phyloP scores from a whole-genome alignment of 192 early-diverging fungal genomes.

The Linnemannia schmuckeri region DNA sequence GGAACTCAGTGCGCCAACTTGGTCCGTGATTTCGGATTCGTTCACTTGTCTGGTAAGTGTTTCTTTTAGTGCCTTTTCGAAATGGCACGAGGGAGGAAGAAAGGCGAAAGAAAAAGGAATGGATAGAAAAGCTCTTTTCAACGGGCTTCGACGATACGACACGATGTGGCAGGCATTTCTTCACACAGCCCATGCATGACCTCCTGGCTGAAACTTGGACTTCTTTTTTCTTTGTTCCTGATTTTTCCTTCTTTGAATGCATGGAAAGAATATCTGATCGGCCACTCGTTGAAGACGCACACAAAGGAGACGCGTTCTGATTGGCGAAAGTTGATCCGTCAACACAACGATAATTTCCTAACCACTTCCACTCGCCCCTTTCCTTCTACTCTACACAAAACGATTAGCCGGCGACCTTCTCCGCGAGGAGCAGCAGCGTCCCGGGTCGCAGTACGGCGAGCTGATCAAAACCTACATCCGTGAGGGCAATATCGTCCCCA shows the following conservation, averaged over 20 bases:
- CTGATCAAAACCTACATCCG: constrained; percentile 93
- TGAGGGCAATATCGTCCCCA: constrained; percentile 96
- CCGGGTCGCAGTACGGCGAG: constrained; percentile 88
- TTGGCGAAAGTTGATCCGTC: background rate
- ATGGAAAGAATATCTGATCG: background rate
- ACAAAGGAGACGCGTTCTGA: background rate
- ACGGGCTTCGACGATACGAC: too few relatives aligned
- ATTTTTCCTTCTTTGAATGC: background rate
- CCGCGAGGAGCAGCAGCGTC: constrained; percentile 89
- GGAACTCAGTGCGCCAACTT: constrained; percentile 95
- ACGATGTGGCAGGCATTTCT: too few relatives aligned
- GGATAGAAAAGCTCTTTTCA: background rate
- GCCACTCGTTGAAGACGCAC: background rate
- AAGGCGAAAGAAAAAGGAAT: background rate
- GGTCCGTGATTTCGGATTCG: constrained; percentile 91
- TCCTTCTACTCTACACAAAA: background rate
- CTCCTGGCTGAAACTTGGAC: background rate
- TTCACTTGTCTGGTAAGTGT: constrained; percentile 87
- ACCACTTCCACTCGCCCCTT: background rate
- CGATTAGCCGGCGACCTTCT: constrained; percentile 90
- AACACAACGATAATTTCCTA: background rate
- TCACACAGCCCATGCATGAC: background rate
- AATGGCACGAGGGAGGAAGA: background rate
- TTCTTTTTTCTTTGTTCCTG: background rate
- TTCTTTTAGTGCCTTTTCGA: background rate